Conservation (phyloP, 164 flowering plant genomes). For the Saururus chinensis region DNA sequence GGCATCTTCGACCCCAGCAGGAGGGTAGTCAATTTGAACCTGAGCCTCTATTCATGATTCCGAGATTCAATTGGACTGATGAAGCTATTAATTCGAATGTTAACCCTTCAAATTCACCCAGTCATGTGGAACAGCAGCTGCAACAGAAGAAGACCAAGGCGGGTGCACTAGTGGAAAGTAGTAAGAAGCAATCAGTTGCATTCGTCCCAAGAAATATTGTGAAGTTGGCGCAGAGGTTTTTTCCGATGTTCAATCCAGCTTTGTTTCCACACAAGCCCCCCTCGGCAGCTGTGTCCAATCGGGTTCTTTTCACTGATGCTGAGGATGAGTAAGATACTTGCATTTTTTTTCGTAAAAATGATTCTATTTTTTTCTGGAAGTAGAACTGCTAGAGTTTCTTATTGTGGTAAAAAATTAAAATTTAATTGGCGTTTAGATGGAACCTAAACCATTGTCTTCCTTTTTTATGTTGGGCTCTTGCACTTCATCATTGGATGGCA, state of each 20-base stretch:
- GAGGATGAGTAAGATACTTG: slow-evolving; percentile 88
- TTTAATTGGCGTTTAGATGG: no score
- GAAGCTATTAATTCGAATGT: slow-evolving; percentile 15
- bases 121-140: slow-evolving; percentile 11
- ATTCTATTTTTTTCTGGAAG: no score
- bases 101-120: slow-evolving; percentile 13
- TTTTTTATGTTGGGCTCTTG: no score
- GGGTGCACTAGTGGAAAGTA: slow-evolving; percentile 70
- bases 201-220: slow-evolving; percentile 64
- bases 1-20: slow-evolving; percentile 27
- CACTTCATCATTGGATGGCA: no score
- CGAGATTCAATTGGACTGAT: slow-evolving; percentile 14
- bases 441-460: no score
- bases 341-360: background rate
- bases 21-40: slow-evolving; percentile 25
- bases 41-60: slow-evolving; percentile 67
- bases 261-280: slow-evolving; percentile 96
- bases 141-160: slow-evolving; percentile 72
- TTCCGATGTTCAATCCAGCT: slow-evolving; percentile 72
- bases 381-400: no score
- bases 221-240: slow-evolving; percentile 55
- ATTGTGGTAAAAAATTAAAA: no score
- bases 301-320: slow-evolving; percentile 88
- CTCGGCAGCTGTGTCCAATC: slow-evolving; percentile 46
- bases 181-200: slow-evolving; percentile 81